Conservation (phyloP, 495 filamentous ascomycete species). For the Saxophila tyrrhenica region DNA sequence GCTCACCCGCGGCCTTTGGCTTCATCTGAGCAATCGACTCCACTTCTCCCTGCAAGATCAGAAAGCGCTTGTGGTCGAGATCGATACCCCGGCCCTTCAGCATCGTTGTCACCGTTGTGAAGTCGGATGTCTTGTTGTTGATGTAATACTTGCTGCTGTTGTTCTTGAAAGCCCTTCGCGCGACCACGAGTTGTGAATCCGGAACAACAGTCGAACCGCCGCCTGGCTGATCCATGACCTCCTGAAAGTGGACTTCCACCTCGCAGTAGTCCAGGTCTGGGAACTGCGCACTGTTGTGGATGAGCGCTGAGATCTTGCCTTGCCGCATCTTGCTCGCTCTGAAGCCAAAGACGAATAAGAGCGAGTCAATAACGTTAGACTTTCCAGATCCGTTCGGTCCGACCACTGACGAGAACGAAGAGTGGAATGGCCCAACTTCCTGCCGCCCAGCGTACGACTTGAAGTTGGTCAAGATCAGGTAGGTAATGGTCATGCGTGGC, state of each 20-base stretch:
- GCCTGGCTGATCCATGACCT: slow-evolving; percentile 76
- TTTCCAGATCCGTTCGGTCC: slow-evolving; percentile 97
- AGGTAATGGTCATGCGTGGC: slow-evolving; percentile 78
- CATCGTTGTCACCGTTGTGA: slow-evolving; percentile 80
- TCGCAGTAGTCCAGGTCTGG: slow-evolving; percentile 83
- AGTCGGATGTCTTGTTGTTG: slow-evolving; percentile 75
- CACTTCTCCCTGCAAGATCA: slow-evolving; percentile 95
- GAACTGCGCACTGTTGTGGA: slow-evolving; percentile 84
- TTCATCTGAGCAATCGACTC: slow-evolving; percentile 99
- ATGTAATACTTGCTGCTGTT: slow-evolving; percentile 98
- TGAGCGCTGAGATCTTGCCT: slow-evolving; percentile 93
- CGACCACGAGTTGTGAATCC: slow-evolving; percentile 74
- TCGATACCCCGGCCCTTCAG: slow-evolving; percentile 83
- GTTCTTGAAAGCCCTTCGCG: slow-evolving; percentile 90
- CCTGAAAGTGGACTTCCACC: slow-evolving; percentile 89
- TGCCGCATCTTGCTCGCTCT: slow-evolving; percentile 98
- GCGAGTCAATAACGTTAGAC: slow-evolving; percentile 95
- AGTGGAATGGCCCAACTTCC: slow-evolving; percentile 91
- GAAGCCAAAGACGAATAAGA: slow-evolving; percentile 97
- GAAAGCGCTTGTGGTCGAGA: slow-evolving; percentile 93
- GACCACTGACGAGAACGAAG: slow-evolving; percentile 97
- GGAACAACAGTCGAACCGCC: slow-evolving; percentile 65
- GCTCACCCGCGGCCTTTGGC: slow-evolving; percentile 82
- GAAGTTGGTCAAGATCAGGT: slow-evolving; percentile 85
- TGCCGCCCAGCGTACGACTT: slow-evolving; percentile 96